Conservation (phyloP, 306 rosid genomes). For the Hippophae tibetana region DNA sequence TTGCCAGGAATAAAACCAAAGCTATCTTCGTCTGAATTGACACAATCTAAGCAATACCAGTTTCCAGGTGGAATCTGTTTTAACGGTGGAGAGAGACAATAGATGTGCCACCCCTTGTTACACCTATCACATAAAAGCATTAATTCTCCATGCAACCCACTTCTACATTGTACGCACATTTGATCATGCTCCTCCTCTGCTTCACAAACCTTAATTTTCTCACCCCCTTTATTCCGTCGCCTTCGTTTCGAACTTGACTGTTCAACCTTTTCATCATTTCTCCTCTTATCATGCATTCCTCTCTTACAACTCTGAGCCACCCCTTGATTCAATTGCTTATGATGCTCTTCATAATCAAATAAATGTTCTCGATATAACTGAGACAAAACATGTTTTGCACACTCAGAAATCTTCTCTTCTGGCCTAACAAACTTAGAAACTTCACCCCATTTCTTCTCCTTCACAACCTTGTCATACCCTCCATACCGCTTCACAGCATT, state of each 20-base stretch:
- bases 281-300: slow-evolving; percentile 32
- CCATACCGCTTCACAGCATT: slow-evolving; percentile 81
- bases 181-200: slow-evolving; percentile 59
- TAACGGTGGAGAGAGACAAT: slow-evolving; percentile 90
- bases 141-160: slow-evolving; percentile 93
- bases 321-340: slow-evolving; percentile 42
- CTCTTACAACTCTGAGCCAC: slow-evolving; percentile 32
- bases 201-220: slow-evolving; percentile 33
- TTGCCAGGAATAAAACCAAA: slow-evolving; percentile 96
- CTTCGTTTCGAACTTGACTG: slow-evolving; percentile 43
- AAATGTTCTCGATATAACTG: slow-evolving; percentile 80
- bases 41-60: slow-evolving; percentile 91
- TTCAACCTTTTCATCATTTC: slow-evolving; percentile 25
- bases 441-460: slow-evolving; percentile 86
- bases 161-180: slow-evolving; percentile 84
- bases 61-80: slow-evolving; percentile 76
- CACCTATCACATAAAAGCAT: slow-evolving; percentile 98
- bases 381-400: slow-evolving; percentile 77
- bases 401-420: slow-evolving; percentile 47
- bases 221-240: slow-evolving; percentile 29
- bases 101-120: slow-evolving; percentile 89
- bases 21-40: slow-evolving; percentile 82
- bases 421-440: slow-evolving; percentile 62
- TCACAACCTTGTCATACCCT: slow-evolving; percentile 64
- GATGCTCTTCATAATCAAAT: slow-evolving; percentile 60